phyloP scores from a whole-genome alignment of 1,139 yeast genomes.

The Geotrichum carabidarum region DNA sequence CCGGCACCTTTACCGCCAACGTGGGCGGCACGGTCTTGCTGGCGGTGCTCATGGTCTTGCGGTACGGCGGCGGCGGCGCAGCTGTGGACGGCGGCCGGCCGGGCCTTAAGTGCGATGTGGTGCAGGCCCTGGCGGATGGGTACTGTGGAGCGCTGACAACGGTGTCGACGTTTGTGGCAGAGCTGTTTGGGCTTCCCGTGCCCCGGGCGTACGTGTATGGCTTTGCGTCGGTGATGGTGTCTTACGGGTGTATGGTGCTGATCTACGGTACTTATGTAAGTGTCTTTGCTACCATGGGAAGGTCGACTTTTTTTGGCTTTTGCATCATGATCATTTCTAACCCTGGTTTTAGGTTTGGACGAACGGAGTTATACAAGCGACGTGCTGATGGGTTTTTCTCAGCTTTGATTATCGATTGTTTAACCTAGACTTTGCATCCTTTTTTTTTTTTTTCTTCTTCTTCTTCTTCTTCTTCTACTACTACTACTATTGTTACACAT shows the following conservation, averaged over 20 bases:
- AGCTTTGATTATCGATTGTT: too few relatives aligned
- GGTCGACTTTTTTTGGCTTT: too few relatives aligned
- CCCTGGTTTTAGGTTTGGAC: constrained; percentile 11
- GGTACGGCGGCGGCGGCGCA: constrained; percentile 41
- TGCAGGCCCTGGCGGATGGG: constrained; percentile 60
- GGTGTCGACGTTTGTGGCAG: constrained; percentile 69
- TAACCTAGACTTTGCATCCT: too few relatives aligned
- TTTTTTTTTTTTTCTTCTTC: too few relatives aligned
- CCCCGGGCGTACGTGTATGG: constrained; percentile 43
- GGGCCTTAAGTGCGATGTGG: constrained; percentile 46
- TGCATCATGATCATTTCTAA: too few relatives aligned
- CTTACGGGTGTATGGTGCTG: constrained; percentile 41
- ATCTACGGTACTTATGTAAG: constrained; percentile 43
- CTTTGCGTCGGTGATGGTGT: constrained; percentile 34
- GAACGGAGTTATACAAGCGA: constrained; percentile 7
- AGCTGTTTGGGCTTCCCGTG: constrained; percentile 45
- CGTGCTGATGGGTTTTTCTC: background rate
- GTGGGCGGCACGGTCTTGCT: constrained; percentile 52
- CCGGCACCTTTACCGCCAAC: constrained; percentile 75
- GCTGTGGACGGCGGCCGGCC: constrained; percentile 15
- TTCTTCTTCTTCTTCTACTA: too few relatives aligned
- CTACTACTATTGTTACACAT: background rate
- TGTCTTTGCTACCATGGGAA: too few relatives aligned
- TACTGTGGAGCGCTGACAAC: constrained; percentile 77
- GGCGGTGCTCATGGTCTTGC: constrained; percentile 51